Conservation (phyloP, 2,329 filamentous ascomycete genomes). For the Ophiostoma triangulosporum region DNA sequence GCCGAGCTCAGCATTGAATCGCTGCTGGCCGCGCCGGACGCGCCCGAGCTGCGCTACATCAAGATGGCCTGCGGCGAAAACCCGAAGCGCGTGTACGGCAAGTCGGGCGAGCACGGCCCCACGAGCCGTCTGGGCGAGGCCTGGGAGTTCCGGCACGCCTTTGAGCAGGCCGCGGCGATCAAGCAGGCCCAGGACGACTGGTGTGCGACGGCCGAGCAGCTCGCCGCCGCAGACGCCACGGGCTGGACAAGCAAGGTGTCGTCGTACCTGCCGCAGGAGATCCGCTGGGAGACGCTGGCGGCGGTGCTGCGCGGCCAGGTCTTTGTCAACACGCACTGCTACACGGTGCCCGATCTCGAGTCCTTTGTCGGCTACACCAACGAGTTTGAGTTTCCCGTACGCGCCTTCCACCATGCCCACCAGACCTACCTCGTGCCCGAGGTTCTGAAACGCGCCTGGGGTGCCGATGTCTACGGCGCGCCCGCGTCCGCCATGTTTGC, state of each 20-base stretch:
- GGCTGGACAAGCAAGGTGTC: constrained; percentile 34
- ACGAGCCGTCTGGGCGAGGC: constrained; percentile 53
- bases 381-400: constrained; percentile 54
- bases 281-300: constrained; percentile 48
- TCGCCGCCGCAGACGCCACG: constrained; percentile 44
- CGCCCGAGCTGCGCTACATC: constrained; percentile 51
- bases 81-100: constrained; percentile 47
- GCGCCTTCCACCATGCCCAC: constrained; percentile 58
- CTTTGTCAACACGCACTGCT: constrained; percentile 58
- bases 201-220: constrained; percentile 42
- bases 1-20: constrained; percentile 49
- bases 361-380: constrained; percentile 57
- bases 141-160: constrained; percentile 54
- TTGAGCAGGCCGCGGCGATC: constrained; percentile 46
- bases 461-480: constrained; percentile 18
- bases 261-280: constrained; percentile 46
- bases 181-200: constrained; percentile 53
- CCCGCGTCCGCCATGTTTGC: constrained; percentile 34
- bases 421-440: constrained; percentile 54
- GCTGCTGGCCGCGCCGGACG: constrained; percentile 52
- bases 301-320: constrained; percentile 55
- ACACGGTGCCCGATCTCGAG: constrained; percentile 55
- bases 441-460: constrained; percentile 43
- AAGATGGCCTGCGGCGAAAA: constrained; percentile 70
- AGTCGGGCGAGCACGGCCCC: constrained; percentile 37